Conservation (phyloP, 73 alveolate genomes). For the Blepharisma japonicum region DNA sequence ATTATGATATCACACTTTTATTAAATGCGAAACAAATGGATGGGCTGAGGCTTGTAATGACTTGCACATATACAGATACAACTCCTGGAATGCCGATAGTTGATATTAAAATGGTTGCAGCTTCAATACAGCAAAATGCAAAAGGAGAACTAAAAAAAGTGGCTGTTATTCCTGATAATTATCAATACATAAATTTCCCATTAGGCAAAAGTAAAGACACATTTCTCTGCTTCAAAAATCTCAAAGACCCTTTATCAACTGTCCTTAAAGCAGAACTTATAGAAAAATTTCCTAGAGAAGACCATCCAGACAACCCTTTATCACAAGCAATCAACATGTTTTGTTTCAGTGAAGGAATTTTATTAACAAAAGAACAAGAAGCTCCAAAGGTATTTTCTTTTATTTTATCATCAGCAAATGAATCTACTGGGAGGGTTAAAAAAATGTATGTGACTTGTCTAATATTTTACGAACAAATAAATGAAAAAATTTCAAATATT, state of each 20-base stretch:
- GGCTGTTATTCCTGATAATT: constrained; percentile 29
- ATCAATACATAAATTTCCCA: constrained; percentile 14
- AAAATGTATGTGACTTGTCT: constrained; percentile 57
- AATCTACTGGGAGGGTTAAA: constrained; percentile 21
- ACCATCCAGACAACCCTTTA: constrained; percentile 48
- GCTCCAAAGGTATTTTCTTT: constrained; percentile 53
- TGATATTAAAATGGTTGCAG: constrained; percentile 21
- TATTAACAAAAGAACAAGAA: constrained; percentile 30
- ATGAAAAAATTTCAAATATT: constrained; percentile 30
- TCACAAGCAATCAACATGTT: constrained; percentile 44
- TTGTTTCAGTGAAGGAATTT: constrained; percentile 63
- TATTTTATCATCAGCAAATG: constrained; percentile 57
- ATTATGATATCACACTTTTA: constrained; percentile 18
- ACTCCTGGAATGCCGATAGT: neutral
- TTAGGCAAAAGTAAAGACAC: constrained; percentile 22
- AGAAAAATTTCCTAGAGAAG: constrained; percentile 41
- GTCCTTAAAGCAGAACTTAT: constrained; percentile 1
- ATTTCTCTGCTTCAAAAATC: constrained; percentile 14
- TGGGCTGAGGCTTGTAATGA: constrained; percentile 12
- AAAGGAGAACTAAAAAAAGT: constrained; percentile 27
- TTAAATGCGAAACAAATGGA: constrained; percentile 15
- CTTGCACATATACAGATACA: constrained; percentile 11
- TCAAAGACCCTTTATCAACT: neutral
- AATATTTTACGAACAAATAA: constrained; percentile 44
- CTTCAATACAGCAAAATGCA: neutral